Percentiles rank a stretch among this genome's conserved stretches.
phyloP scores from a whole-genome alignment of 139 green algal species.

The Chlorella sp. region DNA sequence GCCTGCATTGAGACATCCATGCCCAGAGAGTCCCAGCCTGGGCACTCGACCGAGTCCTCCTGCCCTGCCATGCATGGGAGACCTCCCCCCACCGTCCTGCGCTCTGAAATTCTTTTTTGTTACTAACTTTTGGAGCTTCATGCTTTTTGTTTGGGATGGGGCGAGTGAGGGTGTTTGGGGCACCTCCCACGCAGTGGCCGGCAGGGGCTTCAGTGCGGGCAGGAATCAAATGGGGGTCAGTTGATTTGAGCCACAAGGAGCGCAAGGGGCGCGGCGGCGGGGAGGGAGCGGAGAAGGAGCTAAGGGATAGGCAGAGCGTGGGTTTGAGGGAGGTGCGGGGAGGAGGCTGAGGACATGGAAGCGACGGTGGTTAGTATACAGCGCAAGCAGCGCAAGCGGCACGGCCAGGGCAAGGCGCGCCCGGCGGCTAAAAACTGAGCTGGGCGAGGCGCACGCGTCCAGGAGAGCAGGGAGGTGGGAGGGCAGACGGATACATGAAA shows the following conservation, averaged over 20 bases:
- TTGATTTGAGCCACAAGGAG: not conserved
- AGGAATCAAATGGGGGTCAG: not conserved
- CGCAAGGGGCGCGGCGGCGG: not conserved
- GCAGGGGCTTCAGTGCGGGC: not conserved
- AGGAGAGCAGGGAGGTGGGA: not conserved
- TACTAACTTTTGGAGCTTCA: not conserved
- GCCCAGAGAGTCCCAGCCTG: too few species aligned
- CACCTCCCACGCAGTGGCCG: not conserved
- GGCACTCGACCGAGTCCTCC: too few species aligned
- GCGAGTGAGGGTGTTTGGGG: not conserved
- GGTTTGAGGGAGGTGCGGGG: not conserved
- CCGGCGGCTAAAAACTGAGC: conserved; percentile 13
- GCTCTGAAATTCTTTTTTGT: not conserved
- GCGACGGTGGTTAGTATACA: not conserved
- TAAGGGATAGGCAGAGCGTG: not conserved
- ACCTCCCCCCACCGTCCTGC: too few species aligned
- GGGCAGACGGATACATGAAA: not conserved
- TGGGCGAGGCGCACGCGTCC: not conserved
- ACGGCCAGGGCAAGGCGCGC: not conserved
- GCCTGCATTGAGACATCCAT: too few species aligned
- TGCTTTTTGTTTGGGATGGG: not conserved
- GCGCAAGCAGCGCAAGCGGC: not conserved
- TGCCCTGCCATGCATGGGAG: too few species aligned
- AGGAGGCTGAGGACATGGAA: not conserved
- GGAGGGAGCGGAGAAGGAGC: not conserved